phyloP scores from a whole-genome alignment of 2,329 filamentous ascomycete genomes.

The Calonectria ilicicola region DNA sequence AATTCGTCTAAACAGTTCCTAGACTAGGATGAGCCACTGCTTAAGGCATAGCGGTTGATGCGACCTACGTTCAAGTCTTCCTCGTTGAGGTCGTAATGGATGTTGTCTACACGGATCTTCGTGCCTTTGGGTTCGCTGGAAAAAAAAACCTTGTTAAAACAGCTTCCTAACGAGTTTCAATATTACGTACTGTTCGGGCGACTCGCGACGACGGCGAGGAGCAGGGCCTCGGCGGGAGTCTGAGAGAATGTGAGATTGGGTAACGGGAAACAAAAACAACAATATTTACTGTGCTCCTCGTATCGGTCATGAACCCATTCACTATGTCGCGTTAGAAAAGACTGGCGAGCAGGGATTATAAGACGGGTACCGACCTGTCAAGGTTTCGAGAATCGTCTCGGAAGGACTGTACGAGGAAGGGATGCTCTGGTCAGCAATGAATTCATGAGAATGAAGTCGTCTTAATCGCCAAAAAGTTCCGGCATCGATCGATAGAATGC shows the following conservation, averaged over 20 bases:
- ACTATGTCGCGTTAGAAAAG: slow-evolving; percentile 55
- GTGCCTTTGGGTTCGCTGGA: slow-evolving; percentile 67
- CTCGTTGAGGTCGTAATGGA: slow-evolving; percentile 92
- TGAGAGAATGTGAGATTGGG: slow-evolving; percentile 42
- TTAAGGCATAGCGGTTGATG: neutral
- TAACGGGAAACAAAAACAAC: slow-evolving; percentile 11
- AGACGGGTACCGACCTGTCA: slow-evolving; percentile 69
- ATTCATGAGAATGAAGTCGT: slow-evolving; percentile 50
- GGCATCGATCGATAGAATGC: slow-evolving; percentile 46
- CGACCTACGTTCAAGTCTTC: slow-evolving; percentile 79
- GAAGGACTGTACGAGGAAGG: slow-evolving; percentile 66
- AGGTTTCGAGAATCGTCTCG: slow-evolving; percentile 74
- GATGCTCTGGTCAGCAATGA: slow-evolving; percentile 52
- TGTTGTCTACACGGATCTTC: slow-evolving; percentile 86
- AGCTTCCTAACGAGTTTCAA: neutral
- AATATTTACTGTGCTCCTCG: slow-evolving; percentile 74
- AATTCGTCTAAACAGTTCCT: slow-evolving; percentile 86
- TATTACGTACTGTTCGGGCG: slow-evolving; percentile 52
- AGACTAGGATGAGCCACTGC: slow-evolving; percentile 40
- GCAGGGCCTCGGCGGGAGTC: slow-evolving; percentile 56
- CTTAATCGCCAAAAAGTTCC: slow-evolving; percentile 46
- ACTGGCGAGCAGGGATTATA: neutral
- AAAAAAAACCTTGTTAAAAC: slow-evolving; percentile 23
- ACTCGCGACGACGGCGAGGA: slow-evolving; percentile 57
- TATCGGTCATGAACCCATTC: slow-evolving; percentile 97